phyloP scores from a whole-genome alignment of 2,329 filamentous ascomycete species.

The Cytospora chrysosperma region DNA sequence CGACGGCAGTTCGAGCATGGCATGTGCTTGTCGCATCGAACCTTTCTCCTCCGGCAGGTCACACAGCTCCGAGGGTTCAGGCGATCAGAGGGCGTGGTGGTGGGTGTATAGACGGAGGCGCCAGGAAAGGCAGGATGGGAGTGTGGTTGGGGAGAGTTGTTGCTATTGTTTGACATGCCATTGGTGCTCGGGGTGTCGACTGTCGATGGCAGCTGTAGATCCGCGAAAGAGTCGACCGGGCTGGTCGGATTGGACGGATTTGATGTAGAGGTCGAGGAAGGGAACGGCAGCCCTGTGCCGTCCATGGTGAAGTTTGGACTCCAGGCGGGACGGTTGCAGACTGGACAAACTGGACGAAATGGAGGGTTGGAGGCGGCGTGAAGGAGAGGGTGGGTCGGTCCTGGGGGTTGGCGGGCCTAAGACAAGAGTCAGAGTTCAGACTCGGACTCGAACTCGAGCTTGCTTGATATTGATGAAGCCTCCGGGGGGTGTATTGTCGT shows the following conservation, averaged over 20 bases:
- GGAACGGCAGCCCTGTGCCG: slow-evolving; percentile 12
- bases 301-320: slow-evolving; percentile 17
- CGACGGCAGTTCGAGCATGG: slow-evolving; percentile 74
- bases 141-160: slow-evolving; percentile 22
- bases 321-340: neutral
- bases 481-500: neutral
- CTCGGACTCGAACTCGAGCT: neutral
- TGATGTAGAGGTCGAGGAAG: slow-evolving; percentile 15
- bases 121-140: slow-evolving; percentile 28
- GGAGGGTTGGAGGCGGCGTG: slow-evolving; percentile 2
- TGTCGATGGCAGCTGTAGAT: slow-evolving; percentile 20
- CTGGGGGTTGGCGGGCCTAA: neutral
- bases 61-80: slow-evolving; percentile 29
- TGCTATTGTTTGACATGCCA: slow-evolving; percentile 14
- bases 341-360: neutral
- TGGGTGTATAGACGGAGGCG: slow-evolving; percentile 32
- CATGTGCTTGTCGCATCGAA: slow-evolving; percentile 76
- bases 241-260: slow-evolving; percentile 23
- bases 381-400: neutral
- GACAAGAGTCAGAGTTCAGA: neutral
- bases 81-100: slow-evolving; percentile 27
- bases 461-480: neutral
- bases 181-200: slow-evolving; percentile 16
- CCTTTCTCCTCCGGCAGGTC: slow-evolving; percentile 46
- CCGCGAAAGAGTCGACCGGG: slow-evolving; percentile 35